Base-by-base conservation (phyloP, 1,284 basidiomycete genomes). In the Cryptococcus jaspeensis region DNA sequence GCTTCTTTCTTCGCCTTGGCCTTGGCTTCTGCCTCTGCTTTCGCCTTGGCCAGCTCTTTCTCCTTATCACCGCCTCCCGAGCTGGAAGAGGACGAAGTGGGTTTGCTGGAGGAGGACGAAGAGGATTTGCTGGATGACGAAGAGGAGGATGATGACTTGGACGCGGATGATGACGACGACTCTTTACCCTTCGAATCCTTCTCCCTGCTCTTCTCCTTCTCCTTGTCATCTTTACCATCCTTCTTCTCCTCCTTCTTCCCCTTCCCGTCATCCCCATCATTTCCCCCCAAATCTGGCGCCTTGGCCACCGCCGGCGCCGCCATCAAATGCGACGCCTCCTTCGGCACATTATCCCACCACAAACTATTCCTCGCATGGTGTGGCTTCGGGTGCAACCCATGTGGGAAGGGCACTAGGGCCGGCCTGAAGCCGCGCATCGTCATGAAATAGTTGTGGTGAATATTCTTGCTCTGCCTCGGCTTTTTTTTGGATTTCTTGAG, bases 341-440 rank as follows among this genome's bases (percentile, higher is more conserved):
- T 60, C 6, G 69, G 71, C 2, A 73, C 56, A 42, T 71, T 73
- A 41, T 70, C 59, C 62, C 63, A 73, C 71, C 71, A 73, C 3
- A 71, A 49, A 4, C 59, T 65, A 50, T 69, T 54, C 25, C 65
- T 60, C 4, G 68, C 60, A 23, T 66, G 23, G 40, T 64, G 52
- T 4, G 69, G 69, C 46, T 68, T 68, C 1, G 71, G 71, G 58
- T 73, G 69, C 8, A 66, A 55, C 0, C 71, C 71, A 57, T 70
- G 68, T 11, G 69, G 71, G 56, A 73, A 73, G 3, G 71, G 69
- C 15, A 71, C 48, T 3, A 73, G 45, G 11, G 63, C 53, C 13
- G 71, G 68, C 36, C 60, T 53, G 39, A 56, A 61, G 0, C 71
- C 71, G 22, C 68, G 41, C 69, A 71, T 73, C 8, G 69, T 70